Evolutionary conservation across 2,329 filamentous ascomycete species (phyloP), one percentile per base, ranked within the genome.

Genomic region (Neodidymelliopsis sp.): DNA sequence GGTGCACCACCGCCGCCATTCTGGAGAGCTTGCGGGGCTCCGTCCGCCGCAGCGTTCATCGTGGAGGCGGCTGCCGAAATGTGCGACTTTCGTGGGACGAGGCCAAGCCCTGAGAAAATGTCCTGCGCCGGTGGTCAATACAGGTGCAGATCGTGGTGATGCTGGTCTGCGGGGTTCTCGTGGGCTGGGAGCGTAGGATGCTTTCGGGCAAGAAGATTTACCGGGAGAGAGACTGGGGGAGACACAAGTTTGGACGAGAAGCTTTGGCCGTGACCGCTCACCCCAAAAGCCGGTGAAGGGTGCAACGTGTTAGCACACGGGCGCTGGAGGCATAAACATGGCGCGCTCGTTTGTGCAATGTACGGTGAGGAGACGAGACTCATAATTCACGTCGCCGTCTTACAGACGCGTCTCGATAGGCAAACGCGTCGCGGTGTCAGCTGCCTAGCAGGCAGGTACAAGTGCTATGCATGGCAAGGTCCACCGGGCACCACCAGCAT

Each of bases 21-120:
- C 31, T 50, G 49, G 48, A 56, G 44, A 46, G 37, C 51, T 47
- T 62, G 69, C 63, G 67, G 65, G 62, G 63, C 31, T 49, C 56
- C 51, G 51, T 51, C 54, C 27, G 55, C 53, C 52, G 57, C 67
- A 53, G 56, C 54, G 53, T 70, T 62, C 68, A 71, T 72, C 38
- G 51, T 61, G 59, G 57, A 53, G 57, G 62, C 64, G 57, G 57
- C 55, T 41, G 49, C 37, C 30, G 33, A 27, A 42, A 40, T 20
- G 38, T 47, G 35, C 34, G 41, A 38, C 33, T 33, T 43, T 25
- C 43, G 38, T 37, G 43, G 43, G 39, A 37, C 49, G 20, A 53
- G 43, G 38, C 43, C 43, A 15, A 40, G 49, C 31, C 43, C 43
- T 33, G 39, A 20, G 15, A 53, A 53, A 29, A 48, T 16, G 38